A percentile compares a stretch with the other conserved stretches of the same genome.
Evolutionary conservation across 2,329 filamentous ascomycete genomes (phyloP).

Genomic region (Paraphaeosphaeria sporulosa): DNA sequence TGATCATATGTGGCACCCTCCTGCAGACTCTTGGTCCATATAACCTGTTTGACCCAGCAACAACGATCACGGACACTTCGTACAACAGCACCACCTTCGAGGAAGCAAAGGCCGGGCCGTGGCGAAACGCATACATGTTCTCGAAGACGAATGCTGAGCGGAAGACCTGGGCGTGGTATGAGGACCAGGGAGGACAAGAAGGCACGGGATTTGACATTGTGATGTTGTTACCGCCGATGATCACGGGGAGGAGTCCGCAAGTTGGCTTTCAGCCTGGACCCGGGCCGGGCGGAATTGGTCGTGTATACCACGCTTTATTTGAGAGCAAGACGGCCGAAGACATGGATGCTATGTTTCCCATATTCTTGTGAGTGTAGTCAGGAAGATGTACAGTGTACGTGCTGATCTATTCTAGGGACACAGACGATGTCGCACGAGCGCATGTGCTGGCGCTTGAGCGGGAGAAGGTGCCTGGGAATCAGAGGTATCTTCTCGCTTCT

Average conservation of each 20-base stretch:
- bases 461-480: slow-evolving; percentile 21
- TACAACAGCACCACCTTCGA: slow-evolving; percentile 20
- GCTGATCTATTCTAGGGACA: slow-evolving; percentile 19
- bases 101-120: slow-evolving; percentile 10
- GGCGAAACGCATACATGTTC: slow-evolving; percentile 20
- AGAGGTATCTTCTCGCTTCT: slow-evolving; percentile 20
- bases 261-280: slow-evolving; percentile 12
- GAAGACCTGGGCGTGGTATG: slow-evolving; percentile 24
- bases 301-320: slow-evolving; percentile 14
- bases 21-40: slow-evolving; percentile 12
- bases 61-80: slow-evolving; percentile 18
- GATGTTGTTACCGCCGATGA: slow-evolving; percentile 20
- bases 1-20: slow-evolving; percentile 25
- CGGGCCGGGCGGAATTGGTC: slow-evolving; percentile 17
- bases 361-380: slow-evolving; percentile 22
- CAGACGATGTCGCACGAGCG: slow-evolving; percentile 23
- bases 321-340: slow-evolving; percentile 7
- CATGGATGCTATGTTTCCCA: slow-evolving; percentile 17
- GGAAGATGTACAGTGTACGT: neutral
- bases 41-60: slow-evolving; percentile 9
- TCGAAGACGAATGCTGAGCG: slow-evolving; percentile 25
- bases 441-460: slow-evolving; percentile 21
- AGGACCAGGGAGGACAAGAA: slow-evolving; percentile 15
- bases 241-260: slow-evolving; percentile 24
- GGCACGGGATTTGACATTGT: slow-evolving; percentile 20